phyloP scores from a whole-genome alignment of 805 yeast genomes.

The Maudiozyma barnettii region DNA sequence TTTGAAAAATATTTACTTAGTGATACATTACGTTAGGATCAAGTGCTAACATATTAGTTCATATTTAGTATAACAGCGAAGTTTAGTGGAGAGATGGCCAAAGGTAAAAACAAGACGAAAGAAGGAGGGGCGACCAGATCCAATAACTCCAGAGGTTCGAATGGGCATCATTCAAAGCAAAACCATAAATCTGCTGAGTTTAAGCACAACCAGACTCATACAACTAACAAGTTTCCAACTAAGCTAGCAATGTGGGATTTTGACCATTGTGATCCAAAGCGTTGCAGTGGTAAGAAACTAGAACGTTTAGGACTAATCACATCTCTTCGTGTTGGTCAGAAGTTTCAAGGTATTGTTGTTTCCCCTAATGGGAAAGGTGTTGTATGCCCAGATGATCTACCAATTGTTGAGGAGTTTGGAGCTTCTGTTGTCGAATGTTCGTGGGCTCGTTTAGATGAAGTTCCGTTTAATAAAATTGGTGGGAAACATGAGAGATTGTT shows the following conservation, averaged over 20 bases:
- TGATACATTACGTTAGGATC: too few relatives aligned
- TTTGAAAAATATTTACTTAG: too few relatives aligned
- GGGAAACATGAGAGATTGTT: conserved; percentile 78
- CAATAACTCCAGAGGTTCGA: conserved; percentile 31
- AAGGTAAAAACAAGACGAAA: conserved; percentile 36
- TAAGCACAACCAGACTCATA: conserved; percentile 18
- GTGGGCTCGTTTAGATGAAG: conserved; percentile 95
- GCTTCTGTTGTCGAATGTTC: conserved; percentile 98
- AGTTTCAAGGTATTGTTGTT: conserved; percentile 81
- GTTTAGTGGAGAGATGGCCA: too few relatives aligned
- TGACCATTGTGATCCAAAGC: conserved; percentile 95
- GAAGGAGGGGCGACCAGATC: conserved; percentile 29
- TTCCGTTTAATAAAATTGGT: conserved; percentile 90
- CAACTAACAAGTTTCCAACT: conserved; percentile 50
- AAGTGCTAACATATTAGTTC: too few relatives aligned
- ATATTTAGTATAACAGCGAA: too few relatives aligned
- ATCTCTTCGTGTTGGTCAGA: conserved; percentile 80
- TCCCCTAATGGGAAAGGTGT: conserved; percentile 87
- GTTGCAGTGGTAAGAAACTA: conserved; percentile 91
- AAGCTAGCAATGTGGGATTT: conserved; percentile 98
- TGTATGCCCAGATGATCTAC: conserved; percentile 80
- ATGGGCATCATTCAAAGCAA: conserved; percentile 48
- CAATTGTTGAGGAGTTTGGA: conserved; percentile 67
- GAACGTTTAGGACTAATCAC: conserved; percentile 81
- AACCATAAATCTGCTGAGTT: conserved; percentile 37